Evolutionary conservation across 208 protist genomes (phyloP), one percentile per base, ranked within the genome.

Genomic region (Spongospora subterranea): DNA sequence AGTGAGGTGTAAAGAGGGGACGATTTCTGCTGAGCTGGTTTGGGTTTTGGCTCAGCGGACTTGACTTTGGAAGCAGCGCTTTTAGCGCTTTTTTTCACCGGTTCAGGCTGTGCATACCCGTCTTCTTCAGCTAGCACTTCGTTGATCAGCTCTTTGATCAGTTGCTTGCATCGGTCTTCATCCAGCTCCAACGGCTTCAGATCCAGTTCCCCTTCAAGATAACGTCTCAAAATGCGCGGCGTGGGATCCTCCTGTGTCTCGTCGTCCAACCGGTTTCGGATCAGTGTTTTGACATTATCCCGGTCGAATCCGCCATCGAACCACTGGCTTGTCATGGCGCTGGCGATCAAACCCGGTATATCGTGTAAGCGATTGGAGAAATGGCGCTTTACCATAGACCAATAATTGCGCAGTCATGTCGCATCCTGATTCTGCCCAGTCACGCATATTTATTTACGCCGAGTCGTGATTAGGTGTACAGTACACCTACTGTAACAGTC

Each of bases 71-170:
- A 35, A 17, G 54, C 20, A 17, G 17, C 29, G 17, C 17, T 20
- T 35, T 82, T 82, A 13, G 71, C 40, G 17, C 11, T n/a, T 35
- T 6, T 20, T 43, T 45, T 43, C 17, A 40, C n/a, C 13, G n/a
- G 35, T 29, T 65, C 54, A 17, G n/a, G 35, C 17, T 35, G 6
- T 35, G 17, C 71, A 35, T 35, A 13, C 71, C 35, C 35, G n/a
- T 82, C 71, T 43, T 82, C 71, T 43, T 82, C 71, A 20, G 6
- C 17, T 20, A 82, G 6, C 17, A 43, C 71, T 13, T 45, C 71
- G 17, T 82, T 82, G n/a, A 82, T 82, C 71, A 82, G 6, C n/a
- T 43, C 35, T 35, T 82, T 82, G n/a, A 82, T 35, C 13, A 39
- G 35, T 13, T 35, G 35, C n/a, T 82, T 82, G 40, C 35, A 43